Evolutionary conservation across 23 red algal genomes (phyloP), one percentile per base, ranked within the genome.

Genomic region (Chondrus crispus): DNA sequence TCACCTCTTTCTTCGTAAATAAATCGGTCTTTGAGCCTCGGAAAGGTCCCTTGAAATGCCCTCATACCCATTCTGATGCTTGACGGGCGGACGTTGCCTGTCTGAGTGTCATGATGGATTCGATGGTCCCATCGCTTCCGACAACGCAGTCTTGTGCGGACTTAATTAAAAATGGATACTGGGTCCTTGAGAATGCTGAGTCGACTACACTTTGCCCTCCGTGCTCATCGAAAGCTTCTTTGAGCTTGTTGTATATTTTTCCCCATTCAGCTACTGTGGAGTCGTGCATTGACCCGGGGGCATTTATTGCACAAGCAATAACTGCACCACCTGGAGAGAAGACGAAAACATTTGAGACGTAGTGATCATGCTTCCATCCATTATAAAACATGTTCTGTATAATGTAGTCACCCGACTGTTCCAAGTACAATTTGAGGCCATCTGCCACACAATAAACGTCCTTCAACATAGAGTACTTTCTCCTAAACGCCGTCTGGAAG

Each of bases 221-320:
- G 43, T 35, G 38, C 11, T 48, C n/a, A n/a, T 77, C 71, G 38
- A 46, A 48, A 77, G 44, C 37, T 35, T 26, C 26, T 38, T 77
- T 20, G 8, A 77, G 26, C 71, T 77, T 47, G n/a, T 77, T 20
- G 1, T 77, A 2, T 46, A 77, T 37, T 77, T 37, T 8, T 77
- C 71, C 22, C 71, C 44, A 77, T 77, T 77, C 71, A 39, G 71
- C 71, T 77, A 77, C 71, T 46, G 71, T 77, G n/a, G 71, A 77
- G 1, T 77, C 71, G 43, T 77, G 71, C 9, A 77, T 46, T 39
- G 10, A n/a, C 32, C 71, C 71, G 28, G 71, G 71, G 71, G 38
- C 0, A 48, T 77, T 77, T 1, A 1, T 46, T 26, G 71, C 32
- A 48, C 1, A 77, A 26, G 0, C 13, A 77, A 77, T 48, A 39